Evolutionary conservation across 805 yeast genomes (phyloP), one percentile per base, ranked within the genome.

Genomic region (Zygoascus flipseniorum): DNA sequence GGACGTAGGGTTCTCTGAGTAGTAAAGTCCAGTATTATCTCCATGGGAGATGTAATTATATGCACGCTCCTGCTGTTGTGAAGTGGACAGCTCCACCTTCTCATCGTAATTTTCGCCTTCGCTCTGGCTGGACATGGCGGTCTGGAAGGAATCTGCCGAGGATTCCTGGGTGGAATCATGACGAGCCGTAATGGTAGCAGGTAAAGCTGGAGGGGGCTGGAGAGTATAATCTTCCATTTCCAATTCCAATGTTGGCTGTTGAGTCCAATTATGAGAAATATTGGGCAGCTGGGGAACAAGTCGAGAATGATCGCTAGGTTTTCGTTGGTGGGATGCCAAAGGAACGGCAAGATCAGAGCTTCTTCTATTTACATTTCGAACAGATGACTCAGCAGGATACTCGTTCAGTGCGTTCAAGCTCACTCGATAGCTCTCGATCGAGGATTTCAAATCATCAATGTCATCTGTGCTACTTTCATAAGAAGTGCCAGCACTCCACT

Each of bases 121-220:
- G 16, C 39, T 35, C 39, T n/a, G 26, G 45, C 41, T 47, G 4
- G 58, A 52, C 8, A 23, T 35, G 8, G 60, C 60, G 6, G 60
- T 57, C 31, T 46, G 53, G 42, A 53, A 57, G 35, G 58, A 55
- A n/a, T 57, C 60, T 13, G 52, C 51, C 5, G 58, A 55, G 1
- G 60, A 57, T 26, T 55, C 58, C 20, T 53, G 55, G 8, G 39
- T 35, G 39, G 39, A 35, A 32, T 50, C 26, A 28, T 44, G 23
- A 4, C 20, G 16, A 35, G 18, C 19, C 8, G 35, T 23, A 39
- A 31, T 11, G 2, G 42, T 13, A 16, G 46, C 35, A 16, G 51
- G 53, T 4, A 45, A 23, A 13, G 47, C 4, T 16, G 49, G 47
- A 5, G 56, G 56, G 2, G 43, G 23, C 14, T 39, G 48, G n/a